Base-by-base conservation (phyloP, 768 basidiomycete genomes). In the Rhizopogon roseolus region DNA sequence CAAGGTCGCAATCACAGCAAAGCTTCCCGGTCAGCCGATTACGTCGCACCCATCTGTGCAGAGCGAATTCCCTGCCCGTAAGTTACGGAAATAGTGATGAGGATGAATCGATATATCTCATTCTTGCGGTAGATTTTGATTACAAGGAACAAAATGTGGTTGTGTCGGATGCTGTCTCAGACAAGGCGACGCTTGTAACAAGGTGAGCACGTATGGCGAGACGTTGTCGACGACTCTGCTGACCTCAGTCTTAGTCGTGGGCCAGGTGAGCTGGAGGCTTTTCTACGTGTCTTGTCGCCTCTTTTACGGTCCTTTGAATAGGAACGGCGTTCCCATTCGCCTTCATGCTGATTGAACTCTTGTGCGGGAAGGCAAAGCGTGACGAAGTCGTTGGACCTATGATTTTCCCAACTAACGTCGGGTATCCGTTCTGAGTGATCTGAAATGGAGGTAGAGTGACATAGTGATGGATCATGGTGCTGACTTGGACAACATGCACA, bases 11-110 rank as follows among this genome's bases (percentile, higher is more conserved):
- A 73, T 82, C 54, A 79, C 80, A 0, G 75, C 88, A 0, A 73
- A 73, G 9, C 75, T 92, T 5, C 77, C 81, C 0, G 76, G 62
- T 50, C 87, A 89, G 57, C 78, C 80, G 3, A 56, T 93, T 42
- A 93, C 90, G 29, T 93, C 90, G 14, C 90, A 93, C 61, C 90
- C 90, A 0, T 81, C 81, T 49, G 81, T 93, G 49, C 82, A 81
- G 60, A 61, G 69, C 3, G 66, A 81, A 9, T 74, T 93, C n/a
- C 79, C 80, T 50, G 65, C 74, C 13, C 70, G 88, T 84, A 50
- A 32, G 73, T 63, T 45, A 14, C 4, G 16, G 17, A 16, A 6
- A 27, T 44, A 19, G 19, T 42, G 28, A 27, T 36, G 6, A 9
- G 34, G 14, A 16, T 37, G 5, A 22, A 52, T 46, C 16, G 29